Evolutionary conservation across 1,284 basidiomycete genomes (phyloP).

Genomic region (Irpex lacteus): DNA sequence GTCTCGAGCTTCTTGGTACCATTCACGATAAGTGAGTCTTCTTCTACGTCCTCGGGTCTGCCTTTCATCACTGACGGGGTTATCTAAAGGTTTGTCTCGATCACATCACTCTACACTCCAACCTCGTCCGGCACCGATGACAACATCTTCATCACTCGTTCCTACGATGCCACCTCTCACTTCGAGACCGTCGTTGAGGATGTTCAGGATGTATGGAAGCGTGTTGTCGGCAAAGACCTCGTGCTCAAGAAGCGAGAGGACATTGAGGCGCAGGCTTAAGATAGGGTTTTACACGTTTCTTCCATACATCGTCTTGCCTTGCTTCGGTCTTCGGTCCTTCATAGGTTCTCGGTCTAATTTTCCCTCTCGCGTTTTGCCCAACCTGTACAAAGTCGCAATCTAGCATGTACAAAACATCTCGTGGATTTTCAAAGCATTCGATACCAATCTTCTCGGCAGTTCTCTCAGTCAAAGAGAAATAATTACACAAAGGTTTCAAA

Average conservation of each 20-base stretch:
- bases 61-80: background rate
- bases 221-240: conserved; percentile 73
- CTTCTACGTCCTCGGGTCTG: background rate
- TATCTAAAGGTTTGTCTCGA: conserved; percentile 77
- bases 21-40: conserved; percentile 89
- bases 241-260: conserved; percentile 85
- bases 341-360: conserved; percentile 10
- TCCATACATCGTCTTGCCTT: conserved; percentile 12
- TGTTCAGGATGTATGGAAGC: conserved; percentile 91
- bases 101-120: conserved; percentile 88
- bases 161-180: conserved; percentile 98
- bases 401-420: conserved; percentile 8
- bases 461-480: background rate
- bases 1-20: conserved; percentile 88
- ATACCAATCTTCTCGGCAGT: background rate
- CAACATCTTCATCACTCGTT: conserved; percentile 95
- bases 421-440: background rate
- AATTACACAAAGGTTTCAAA: conserved; percentile 19
- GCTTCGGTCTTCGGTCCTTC: conserved; percentile 17
- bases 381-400: conserved; percentile 5
- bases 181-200: conserved; percentile 98
- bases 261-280: conserved; percentile 46
- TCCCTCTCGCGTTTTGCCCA: background rate
- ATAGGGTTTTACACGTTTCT: conserved; percentile 5
- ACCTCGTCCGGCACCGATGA: conserved; percentile 79